phyloP scores from a whole-genome alignment of 2,329 filamentous ascomycete species.

The Berkeleyomyces basicola region DNA sequence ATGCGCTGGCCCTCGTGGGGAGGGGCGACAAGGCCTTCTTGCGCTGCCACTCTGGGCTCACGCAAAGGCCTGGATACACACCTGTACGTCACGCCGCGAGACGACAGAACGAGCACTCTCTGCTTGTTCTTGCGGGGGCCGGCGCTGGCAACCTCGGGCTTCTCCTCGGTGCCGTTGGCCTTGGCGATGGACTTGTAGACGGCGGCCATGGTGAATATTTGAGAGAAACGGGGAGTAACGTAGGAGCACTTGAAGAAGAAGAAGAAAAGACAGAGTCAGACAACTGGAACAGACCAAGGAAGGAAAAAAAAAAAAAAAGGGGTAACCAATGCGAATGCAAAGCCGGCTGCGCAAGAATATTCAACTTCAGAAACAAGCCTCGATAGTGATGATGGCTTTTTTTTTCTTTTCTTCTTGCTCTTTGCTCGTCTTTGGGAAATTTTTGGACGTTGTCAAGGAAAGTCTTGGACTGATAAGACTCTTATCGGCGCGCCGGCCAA shows the following conservation, averaged over 20 bases:
- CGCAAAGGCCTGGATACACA: constrained; percentile 20
- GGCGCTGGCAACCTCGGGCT: constrained; percentile 27
- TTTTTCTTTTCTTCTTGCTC: constrained; percentile 10
- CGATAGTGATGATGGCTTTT: constrained; percentile 4
- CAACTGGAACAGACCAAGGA: not conserved
- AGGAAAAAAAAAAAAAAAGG: constrained; percentile 11
- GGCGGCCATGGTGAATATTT: constrained; percentile 40
- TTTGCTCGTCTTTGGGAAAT: constrained; percentile 3
- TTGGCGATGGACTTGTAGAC: constrained; percentile 63
- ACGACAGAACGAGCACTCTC: constrained; percentile 78
- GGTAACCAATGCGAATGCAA: not conserved
- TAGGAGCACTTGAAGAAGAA: not conserved
- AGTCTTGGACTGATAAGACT: constrained; percentile 10
- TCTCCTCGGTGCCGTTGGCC: constrained; percentile 31
- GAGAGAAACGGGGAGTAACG: not conserved
- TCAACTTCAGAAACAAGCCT: not conserved
- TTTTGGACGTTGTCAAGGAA: constrained; percentile 11
- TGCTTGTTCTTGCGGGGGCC: constrained; percentile 48
- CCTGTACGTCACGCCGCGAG: constrained; percentile 80
- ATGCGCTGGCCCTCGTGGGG: not conserved
- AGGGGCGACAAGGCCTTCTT: not conserved
- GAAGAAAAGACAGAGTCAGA: not conserved
- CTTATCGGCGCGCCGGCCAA: constrained; percentile 7
- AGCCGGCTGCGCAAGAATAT: not conserved
- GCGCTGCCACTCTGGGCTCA: constrained; percentile 9